phyloP scores from a whole-genome alignment of 305 asterid species.

The Solanum hybrid region DNA sequence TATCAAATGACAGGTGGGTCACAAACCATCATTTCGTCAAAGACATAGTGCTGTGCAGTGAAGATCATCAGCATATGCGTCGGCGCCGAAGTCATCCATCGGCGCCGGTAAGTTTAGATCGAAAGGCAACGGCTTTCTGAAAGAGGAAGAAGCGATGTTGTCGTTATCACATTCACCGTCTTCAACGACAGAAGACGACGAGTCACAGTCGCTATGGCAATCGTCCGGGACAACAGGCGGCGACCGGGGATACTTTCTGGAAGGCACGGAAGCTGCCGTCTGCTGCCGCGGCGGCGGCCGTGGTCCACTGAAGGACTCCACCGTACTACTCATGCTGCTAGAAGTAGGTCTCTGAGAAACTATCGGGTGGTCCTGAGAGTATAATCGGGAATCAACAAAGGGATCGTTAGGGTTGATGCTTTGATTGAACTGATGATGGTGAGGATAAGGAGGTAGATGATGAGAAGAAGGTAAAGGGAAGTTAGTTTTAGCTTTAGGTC shows the following conservation, averaged over 20 bases:
- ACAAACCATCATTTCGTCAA: conserved; percentile 21
- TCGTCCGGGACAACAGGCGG: conserved; percentile 40
- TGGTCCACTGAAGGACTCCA: conserved; percentile 47
- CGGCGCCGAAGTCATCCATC: conserved; percentile 19
- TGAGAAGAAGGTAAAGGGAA: conserved; percentile 6
- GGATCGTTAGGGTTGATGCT: background rate
- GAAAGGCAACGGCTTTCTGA: conserved; percentile 31
- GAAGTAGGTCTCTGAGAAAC: conserved; percentile 21
- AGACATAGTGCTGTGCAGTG: conserved; percentile 19
- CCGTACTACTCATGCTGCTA: conserved; percentile 48
- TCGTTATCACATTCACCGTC: conserved; percentile 29
- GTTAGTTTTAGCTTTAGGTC: conserved; percentile 29
- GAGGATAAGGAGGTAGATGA: background rate
- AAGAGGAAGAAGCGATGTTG: conserved; percentile 30
- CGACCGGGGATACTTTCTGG: conserved; percentile 32
- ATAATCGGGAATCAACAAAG: conserved; percentile 8
- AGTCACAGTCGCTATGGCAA: conserved; percentile 50
- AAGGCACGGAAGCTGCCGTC: background rate
- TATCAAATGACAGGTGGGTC: conserved; percentile 12
- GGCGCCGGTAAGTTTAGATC: conserved; percentile 49
- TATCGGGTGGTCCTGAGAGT: conserved; percentile 15
- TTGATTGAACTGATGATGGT: conserved; percentile 4
- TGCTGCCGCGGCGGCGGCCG: conserved; percentile 13
- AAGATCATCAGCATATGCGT: conserved; percentile 15
- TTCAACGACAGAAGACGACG: conserved; percentile 40